These are phyloP conservation scores for Elsinoe ampelina DNA, from an alignment of 2,329 filamentous ascomycete genomes.

Conservation along the genomic window DNA sequence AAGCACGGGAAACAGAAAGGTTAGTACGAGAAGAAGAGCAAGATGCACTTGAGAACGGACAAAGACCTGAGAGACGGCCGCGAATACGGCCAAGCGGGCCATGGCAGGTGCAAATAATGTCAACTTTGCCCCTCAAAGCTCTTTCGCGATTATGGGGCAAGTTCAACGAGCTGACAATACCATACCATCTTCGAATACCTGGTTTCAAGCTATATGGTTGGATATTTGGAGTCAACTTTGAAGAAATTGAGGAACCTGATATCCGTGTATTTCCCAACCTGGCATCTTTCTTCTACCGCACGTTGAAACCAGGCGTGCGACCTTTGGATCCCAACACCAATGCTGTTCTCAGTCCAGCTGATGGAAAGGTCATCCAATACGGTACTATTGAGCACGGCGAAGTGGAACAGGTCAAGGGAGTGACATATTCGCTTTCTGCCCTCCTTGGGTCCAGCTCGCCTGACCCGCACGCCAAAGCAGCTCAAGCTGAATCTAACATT, in stretches of 20 bases:
- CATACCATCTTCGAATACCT: conserved; percentile 76
- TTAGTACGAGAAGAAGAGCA: conserved; percentile 38
- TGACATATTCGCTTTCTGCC: conserved; percentile 94
- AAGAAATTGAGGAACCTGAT: conserved; percentile 80
- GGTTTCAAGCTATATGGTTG: conserved; percentile 88
- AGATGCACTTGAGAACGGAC: conserved; percentile 40
- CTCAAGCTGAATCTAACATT: conserved; percentile 31
- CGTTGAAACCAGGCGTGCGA: conserved; percentile 76
- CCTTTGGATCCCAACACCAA: conserved; percentile 74
- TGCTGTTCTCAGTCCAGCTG: conserved; percentile 76
- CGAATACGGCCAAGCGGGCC: conserved; percentile 73
- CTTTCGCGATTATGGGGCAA: conserved; percentile 80
- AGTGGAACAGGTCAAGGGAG: conserved; percentile 97
- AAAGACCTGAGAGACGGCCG: conserved; percentile 43
- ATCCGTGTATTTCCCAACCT: conserved; percentile 86
- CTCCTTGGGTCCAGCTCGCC: conserved; percentile 55
- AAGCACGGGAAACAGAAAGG: conserved; percentile 39
- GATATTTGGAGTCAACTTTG: conserved; percentile 83
- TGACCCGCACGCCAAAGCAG: conserved; percentile 45
- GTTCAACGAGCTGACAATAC: conserved; percentile 83
- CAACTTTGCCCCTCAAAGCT: conserved; percentile 81
- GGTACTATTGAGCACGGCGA: conserved; percentile 86
- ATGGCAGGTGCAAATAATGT: conserved; percentile 80
- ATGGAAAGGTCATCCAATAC: conserved; percentile 85
- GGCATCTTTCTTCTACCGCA: conserved; percentile 93